phyloP scores from a whole-genome alignment of 148 eudicot species.

The Amaranthus hypochondriacus region DNA sequence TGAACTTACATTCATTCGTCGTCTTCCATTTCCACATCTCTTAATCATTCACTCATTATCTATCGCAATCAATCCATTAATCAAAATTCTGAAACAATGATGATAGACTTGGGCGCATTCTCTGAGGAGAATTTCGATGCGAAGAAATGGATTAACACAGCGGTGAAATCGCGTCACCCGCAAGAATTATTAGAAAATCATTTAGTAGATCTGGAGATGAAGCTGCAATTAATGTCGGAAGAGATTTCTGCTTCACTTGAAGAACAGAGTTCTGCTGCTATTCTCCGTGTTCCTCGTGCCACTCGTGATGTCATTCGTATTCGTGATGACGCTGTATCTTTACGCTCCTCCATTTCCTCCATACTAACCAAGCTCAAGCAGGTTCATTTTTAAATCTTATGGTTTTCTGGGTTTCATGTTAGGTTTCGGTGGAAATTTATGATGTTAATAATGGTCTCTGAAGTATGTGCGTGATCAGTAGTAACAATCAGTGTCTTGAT shows the following conservation, averaged over 20 bases:
- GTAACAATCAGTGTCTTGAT: too few species aligned
- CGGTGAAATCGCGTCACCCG: conserved; percentile 57
- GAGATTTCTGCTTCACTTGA: conserved; percentile 88
- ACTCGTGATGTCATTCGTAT: conserved; percentile 83
- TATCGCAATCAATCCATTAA: neutral
- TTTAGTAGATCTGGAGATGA: conserved; percentile 85
- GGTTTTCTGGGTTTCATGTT: neutral
- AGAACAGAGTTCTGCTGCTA: conserved; percentile 83
- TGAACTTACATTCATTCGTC: neutral
- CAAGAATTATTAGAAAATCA: conserved; percentile 73
- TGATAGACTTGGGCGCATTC: conserved; percentile 73
- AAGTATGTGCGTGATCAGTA: too few species aligned
- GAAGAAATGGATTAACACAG: conserved; percentile 88
- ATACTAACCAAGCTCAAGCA: conserved; percentile 65
- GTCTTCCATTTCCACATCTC: neutral
- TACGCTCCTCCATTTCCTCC: conserved; percentile 65
- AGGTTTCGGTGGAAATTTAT: neutral
- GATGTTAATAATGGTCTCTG: too few species aligned
- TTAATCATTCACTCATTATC: neutral
- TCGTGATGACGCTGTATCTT: conserved; percentile 76
- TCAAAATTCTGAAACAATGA: conserved; percentile 36
- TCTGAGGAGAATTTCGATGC: conserved; percentile 92
- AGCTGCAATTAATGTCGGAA: conserved; percentile 84
- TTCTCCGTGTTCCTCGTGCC: conserved; percentile 96
- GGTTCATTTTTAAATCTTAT: conserved; percentile 23